Evolutionary conservation across 129 eudicot species (phyloP).

Genomic region (Centrapalus pauciflorus): DNA sequence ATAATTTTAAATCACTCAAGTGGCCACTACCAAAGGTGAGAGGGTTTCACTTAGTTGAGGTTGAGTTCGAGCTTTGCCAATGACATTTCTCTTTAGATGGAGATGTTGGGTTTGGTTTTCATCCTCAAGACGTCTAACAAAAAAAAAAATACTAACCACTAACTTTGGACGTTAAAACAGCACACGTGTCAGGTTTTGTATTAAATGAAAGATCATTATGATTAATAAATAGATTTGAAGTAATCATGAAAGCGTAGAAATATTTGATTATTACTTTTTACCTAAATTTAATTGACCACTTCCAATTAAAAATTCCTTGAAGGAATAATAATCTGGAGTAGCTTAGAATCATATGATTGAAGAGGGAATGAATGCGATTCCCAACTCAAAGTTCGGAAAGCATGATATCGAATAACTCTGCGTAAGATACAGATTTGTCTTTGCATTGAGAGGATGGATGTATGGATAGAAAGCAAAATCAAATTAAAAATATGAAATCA

Average conservation of each 20-base stretch:
- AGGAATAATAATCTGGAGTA: slow-evolving; percentile 6
- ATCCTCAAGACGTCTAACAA: too few species aligned
- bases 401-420: slow-evolving; percentile 3
- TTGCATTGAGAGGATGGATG: background rate
- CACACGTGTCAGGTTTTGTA: background rate
- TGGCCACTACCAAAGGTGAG: too few species aligned
- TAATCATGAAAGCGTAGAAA: background rate
- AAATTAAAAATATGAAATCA: background rate
- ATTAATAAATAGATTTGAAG: background rate
- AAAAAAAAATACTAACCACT: too few species aligned
- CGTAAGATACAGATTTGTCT: slow-evolving; percentile 14
- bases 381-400: slow-evolving; percentile 24
- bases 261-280: slow-evolving; percentile 8
- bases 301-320: slow-evolving; percentile 13
- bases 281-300: slow-evolving; percentile 15
- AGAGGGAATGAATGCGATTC: slow-evolving; percentile 17
- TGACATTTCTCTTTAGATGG: too few species aligned
- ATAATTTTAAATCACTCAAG: too few species aligned
- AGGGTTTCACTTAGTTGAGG: too few species aligned
- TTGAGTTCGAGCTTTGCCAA: too few species aligned
- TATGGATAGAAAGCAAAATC: background rate
- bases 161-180: too few species aligned
- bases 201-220: background rate
- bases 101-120: too few species aligned
- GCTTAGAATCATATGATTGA: too few species aligned